Base-by-base conservation (phyloP, 345 rosid genomes). In the Lumnitzera littorea region DNA sequence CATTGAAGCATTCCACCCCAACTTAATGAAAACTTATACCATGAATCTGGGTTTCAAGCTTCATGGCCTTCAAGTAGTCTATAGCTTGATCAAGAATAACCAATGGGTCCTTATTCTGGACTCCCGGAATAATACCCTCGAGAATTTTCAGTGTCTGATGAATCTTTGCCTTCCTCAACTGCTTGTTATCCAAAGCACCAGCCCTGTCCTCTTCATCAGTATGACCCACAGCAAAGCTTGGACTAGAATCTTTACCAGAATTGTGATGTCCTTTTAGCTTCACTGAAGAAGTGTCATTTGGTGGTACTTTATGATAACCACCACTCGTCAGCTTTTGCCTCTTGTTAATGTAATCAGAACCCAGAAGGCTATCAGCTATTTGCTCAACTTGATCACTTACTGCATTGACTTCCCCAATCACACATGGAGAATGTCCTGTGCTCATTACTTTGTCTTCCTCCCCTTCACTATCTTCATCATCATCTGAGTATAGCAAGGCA, bases 401-500 rank as follows among this genome's bases (percentile, higher is more conserved):
- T 27, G 31, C 31, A 27, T 27, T 27, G 31, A 27, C 31, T 27
- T 27, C 5, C 31, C 5, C 31, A 27, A 79, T 74, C 43, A 74
- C 73, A 73, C 86, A 72, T 47, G 95, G 91, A 12, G 95, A 82
- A 70, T 87, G 95, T 29, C 80, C 95, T 0, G 91, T 84, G 66
- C 96, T 89, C 3, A 82, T 86, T 56, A 82, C 94, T 71, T 89
- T 92, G 50, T 86, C 94, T 24, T 71, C 63, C 12, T 62, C 62
- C 8, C 12, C 55, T 2, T 3, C 51, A 6, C 41, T 68, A 5
- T 81, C 83, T 2, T 71, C 80, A 36, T 84, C 85, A 61, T 73
- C 91, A 55, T 84, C 94, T 0, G 96, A 89, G 62, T 84, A 89
- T 48, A 89, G 89, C 61, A 89, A 55, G 1, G 96, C 96, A 75